Conservation (phyloP, 139 green algal species). For the Zygnema cylindricum region DNA sequence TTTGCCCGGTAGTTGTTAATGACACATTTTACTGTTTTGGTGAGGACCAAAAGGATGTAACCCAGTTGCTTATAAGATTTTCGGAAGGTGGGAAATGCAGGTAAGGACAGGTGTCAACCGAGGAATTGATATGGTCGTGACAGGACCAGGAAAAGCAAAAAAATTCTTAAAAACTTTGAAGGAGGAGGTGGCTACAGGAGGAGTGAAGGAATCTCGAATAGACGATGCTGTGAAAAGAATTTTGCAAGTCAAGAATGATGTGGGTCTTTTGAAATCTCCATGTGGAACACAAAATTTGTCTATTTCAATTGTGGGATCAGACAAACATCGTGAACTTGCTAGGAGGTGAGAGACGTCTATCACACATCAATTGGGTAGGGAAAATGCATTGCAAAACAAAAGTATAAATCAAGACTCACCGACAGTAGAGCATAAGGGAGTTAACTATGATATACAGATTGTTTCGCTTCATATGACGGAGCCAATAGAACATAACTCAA, state of each 20-base stretch:
- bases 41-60: background rate
- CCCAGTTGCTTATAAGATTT: background rate
- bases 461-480: too few species aligned
- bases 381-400: too few species aligned
- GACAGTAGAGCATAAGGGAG: too few species aligned
- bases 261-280: constrained; percentile 13
- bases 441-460: too few species aligned
- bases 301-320: background rate
- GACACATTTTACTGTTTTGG: background rate
- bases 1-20: background rate
- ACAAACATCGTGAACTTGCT: background rate
- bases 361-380: too few species aligned
- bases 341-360: background rate
- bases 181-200: background rate
- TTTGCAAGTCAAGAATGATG: constrained; percentile 9
- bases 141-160: background rate
- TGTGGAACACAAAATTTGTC: background rate
- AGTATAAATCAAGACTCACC: too few species aligned
- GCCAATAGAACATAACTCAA: too few species aligned
- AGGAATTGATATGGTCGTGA: constrained; percentile 43
- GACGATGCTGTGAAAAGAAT: constrained; percentile 45
- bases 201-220: constrained; percentile 9
- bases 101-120: constrained; percentile 19
- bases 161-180: constrained; percentile 15
- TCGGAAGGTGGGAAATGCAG: background rate